Evolutionary conservation across 306 rosid species (phyloP), one percentile per base, ranked within the genome.

Genomic region (Casuarina cunninghamiana): DNA sequence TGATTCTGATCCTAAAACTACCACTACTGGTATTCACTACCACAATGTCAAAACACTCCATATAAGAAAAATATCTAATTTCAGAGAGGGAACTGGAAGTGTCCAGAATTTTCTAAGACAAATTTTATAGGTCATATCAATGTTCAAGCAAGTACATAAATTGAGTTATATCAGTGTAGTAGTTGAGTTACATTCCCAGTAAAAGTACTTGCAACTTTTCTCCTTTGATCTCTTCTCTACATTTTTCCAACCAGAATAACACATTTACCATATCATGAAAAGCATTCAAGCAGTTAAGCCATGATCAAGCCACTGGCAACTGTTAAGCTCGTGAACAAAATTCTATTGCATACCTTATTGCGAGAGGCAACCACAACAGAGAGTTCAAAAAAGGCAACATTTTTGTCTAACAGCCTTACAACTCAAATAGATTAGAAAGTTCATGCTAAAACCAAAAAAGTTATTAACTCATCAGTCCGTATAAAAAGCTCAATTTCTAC

Each of bases 231-330:
- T 2, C 19, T 19, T 21, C 12, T 21, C 21, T 1, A 57, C 63
- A 2, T n/a, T 21, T 57, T 57, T 21, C 12, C 63, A 5, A 21
- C 21, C 38, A 21, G 13, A 57, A 19, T n/a, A 6, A n/a, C 35
- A 57, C 38, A 19, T 32, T 65, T n/a, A 6, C 78, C 39, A 35
- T 71, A 53, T 53, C 6, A 71, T n/a, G 61, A n/a, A 11, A 73
- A 55, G 11, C 50, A 41, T 54, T 41, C 63, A 19, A 10, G 63
- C 38, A 51, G 55, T 57, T 57, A 37, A 10, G 13, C 10, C 4
- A 21, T 57, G 8, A 57, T 57, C 63, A 21, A 57, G 63, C 32
- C 21, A 7, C 63, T 19, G 63, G 63, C 63, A 21, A 39, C 38
- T 57, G 38, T 2, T 7, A 41, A 26, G 43, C 19, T 32, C 1